phyloP scores from a whole-genome alignment of 805 yeast species.

The Candida khao-thaluensis region DNA sequence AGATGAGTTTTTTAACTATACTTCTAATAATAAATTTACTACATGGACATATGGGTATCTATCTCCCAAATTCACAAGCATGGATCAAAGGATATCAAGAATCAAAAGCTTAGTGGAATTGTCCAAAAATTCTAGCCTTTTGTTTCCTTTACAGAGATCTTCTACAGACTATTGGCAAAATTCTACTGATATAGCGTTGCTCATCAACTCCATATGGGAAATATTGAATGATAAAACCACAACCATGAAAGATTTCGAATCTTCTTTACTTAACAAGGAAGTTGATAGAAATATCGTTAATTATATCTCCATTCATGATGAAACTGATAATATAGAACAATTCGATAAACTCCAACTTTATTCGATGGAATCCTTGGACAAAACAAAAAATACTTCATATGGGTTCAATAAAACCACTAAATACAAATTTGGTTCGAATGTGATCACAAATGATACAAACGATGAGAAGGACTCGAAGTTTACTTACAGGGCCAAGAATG shows the following conservation, averaged over 20 bases:
- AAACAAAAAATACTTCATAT: background rate
- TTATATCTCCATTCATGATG: constrained; percentile 19
- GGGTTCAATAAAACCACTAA: constrained; percentile 12
- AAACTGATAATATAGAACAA: background rate
- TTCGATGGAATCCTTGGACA: background rate
- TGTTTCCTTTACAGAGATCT: constrained; percentile 48
- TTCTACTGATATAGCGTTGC: constrained; percentile 18
- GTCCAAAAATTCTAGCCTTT: constrained; percentile 48
- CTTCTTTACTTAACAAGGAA: constrained; percentile 41
- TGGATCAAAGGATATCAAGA: constrained; percentile 31
- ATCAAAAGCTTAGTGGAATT: constrained; percentile 47
- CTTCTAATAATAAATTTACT: constrained; percentile 32
- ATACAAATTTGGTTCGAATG: constrained; percentile 9
- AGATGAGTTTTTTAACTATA: constrained; percentile 62
- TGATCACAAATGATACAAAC: constrained; percentile 10
- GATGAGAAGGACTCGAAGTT: background rate
- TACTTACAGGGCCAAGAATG: constrained; percentile 10
- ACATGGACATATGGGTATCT: constrained; percentile 36
- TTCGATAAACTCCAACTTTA: constrained; percentile 3
- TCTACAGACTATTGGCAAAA: constrained; percentile 24
- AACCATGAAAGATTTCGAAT: constrained; percentile 46
- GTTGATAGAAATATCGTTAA: constrained; percentile 49
- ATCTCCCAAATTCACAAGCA: constrained; percentile 1
- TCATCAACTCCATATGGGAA: constrained; percentile 40
- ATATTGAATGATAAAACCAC: constrained; percentile 28